A percentile compares a stretch with the other conserved stretches of the same genome.
These are phyloP conservation scores for Amoeboaphelidium protococcarum DNA, from an alignment of 371 early-diverging fungal species.

Conservation along the genomic window DNA sequence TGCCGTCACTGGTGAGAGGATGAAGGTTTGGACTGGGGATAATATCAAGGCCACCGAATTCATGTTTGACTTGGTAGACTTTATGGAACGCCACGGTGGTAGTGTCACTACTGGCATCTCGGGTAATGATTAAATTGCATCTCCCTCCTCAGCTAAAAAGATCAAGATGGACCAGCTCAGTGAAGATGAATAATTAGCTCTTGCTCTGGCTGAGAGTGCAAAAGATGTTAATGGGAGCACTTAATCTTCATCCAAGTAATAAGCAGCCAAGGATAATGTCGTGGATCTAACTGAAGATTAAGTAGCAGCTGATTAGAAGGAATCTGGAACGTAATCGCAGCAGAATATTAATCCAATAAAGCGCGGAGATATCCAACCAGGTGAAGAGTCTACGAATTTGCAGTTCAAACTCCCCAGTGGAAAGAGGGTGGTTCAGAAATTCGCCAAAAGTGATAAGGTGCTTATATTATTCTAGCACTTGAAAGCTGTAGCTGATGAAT, in stretches of 20 bases:
- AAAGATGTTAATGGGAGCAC: too few relatives aligned
- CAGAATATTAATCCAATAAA: not conserved
- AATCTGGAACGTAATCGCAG: too few relatives aligned
- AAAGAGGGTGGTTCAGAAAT: not conserved
- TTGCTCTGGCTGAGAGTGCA: conserved; percentile 29
- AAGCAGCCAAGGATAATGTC: conserved; percentile 6
- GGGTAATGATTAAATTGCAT: conserved; percentile 10
- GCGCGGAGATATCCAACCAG: not conserved
- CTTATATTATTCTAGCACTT: not conserved
- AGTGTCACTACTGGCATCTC: too few relatives aligned
- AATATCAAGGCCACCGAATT: not conserved
- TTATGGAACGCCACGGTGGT: too few relatives aligned
- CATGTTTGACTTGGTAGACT: conserved; percentile 8
- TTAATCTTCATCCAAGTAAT: conserved; percentile 4
- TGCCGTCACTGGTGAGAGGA: conserved; percentile 47
- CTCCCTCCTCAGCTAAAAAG: conserved; percentile 6
- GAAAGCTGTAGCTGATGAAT: not conserved
- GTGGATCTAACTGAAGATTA: conserved; percentile 61
- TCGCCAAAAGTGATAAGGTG: not conserved
- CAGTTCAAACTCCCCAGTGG: not conserved
- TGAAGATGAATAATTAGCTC: conserved; percentile 65
- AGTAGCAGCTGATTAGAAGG: conserved; percentile 49
- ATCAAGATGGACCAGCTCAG: conserved; percentile 23
- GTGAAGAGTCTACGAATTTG: not conserved
- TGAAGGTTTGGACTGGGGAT: not conserved